Base-by-base conservation (phyloP, 2,329 filamentous ascomycete species). In the Fusarium stilboides region DNA sequence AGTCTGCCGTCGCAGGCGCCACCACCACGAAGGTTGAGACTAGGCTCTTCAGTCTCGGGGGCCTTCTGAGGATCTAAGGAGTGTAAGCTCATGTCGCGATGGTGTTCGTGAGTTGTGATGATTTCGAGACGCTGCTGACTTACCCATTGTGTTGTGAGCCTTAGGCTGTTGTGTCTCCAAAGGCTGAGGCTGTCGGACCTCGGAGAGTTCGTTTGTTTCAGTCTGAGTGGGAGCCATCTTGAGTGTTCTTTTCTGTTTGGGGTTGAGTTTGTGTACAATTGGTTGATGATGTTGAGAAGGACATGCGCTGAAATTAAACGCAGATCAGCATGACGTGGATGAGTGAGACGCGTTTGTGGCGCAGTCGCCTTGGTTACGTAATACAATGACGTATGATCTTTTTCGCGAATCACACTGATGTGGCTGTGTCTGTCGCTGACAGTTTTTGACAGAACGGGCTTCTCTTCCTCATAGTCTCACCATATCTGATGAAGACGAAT, bases 401-500 rank as follows among this genome's bases (percentile, higher is more conserved):
- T 10, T 3, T 9, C 9, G 26, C 8, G 7, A 28, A 28, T 28
- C 9, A 28, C 8, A 28, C 26, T 6, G 8, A 28, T 28, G 26
- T 28, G 26, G 26, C 26, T 28, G 26, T 28, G 26, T 28, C 8
- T 10, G 26, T 28, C 26, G 8, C 26, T 9, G 26, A 10, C 26
- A 28, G 26, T 9, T 28, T 28, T 28, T 28, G 26, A 10, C 26
- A 28, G 8, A 28, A 28, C 8, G 26, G 26, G 9, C 26, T 28
- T 28, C 26, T 10, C 26, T 28, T 28, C 10, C 26, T 28, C 26
- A 28, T 28, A 9, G 26, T 9, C 26, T 76, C 74, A 0, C 76
- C 75, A 17, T 73, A 77, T 10, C 44, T 57, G 33, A 77, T 75
- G 20, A 77, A 76, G 7, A 73, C 46, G 33, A 77, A 77, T 3